Evolutionary conservation across 345 rosid genomes (phyloP), one percentile per base, ranked within the genome.

Genomic region (Lumnitzera racemosa): DNA sequence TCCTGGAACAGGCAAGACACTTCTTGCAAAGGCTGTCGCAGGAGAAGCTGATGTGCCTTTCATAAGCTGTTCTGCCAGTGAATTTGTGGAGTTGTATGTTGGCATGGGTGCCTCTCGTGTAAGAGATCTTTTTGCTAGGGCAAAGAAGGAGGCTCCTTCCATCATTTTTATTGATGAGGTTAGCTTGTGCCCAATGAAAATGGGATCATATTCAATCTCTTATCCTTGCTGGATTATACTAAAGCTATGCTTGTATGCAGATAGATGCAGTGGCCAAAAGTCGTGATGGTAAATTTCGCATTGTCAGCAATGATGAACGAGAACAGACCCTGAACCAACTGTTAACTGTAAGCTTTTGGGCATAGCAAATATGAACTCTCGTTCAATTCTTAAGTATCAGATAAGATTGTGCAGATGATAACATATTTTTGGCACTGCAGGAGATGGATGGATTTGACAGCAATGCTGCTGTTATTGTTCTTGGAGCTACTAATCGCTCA

Each of bases 381-480:
- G 29, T 48, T 54, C 43, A 27, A 36, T 36, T 36, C 12, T 24
- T 56, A 7, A 16, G 15, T 41, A 46, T 15, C 63, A 17, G 17
- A 17, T 43, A 53, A 14, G 51, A 46, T 49, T 20, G 27, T 13
- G 47, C 20, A 58, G 51, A 47, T 51, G 47, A 47, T 65, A 16
- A 67, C n/a, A 15, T 61, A 11, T 55, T 49, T 29, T 53, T 51
- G 76, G 61, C 53, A 68, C 69, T 52, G 53, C 77, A 92, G 97
- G 98, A 92, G 87, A 89, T 92, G 98, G 98, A 92, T 90, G 98
- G 98, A 52, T 92, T 92, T 76, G 98, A 92, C 70, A 90, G 95
- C 78, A 90, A 54, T 71, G 86, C 97, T 55, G 86, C 96, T 57
- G 99, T 94, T 51, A 94, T 90, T 55, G 97, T 94, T 70, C 97